A percentile compares a stretch with the other conserved stretches of the same genome.
phyloP scores from a whole-genome alignment of 176 grass and related monocot genomes.

The Metroxylon sagu region DNA sequence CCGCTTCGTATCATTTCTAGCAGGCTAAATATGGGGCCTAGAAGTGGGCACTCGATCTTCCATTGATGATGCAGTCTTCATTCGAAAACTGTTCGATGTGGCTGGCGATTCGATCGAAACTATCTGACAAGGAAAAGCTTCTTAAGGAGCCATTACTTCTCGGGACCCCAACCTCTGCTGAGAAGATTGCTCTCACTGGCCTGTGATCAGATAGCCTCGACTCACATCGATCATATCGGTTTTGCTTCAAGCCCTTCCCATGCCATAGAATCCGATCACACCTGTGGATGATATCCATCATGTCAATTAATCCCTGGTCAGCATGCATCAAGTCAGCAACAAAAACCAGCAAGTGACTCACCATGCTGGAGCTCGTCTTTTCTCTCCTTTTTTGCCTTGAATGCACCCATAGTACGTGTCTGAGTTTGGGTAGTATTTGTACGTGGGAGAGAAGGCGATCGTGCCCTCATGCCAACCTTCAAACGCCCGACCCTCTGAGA shows the following conservation, averaged over 20 bases:
- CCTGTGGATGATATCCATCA: constrained; percentile 6
- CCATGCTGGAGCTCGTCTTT: constrained; percentile 76
- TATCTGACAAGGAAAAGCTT: constrained; percentile 60
- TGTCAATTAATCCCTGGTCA: too few relatives aligned
- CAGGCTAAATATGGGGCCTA: too few relatives aligned
- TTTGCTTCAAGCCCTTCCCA: constrained; percentile 45
- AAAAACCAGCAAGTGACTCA: not conserved
- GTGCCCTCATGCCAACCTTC: constrained; percentile 54
- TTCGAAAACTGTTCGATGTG: not conserved
- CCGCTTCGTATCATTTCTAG: too few relatives aligned
- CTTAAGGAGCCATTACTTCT: constrained; percentile 39
- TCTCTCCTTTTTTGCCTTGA: constrained; percentile 27
- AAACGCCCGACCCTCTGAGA: constrained; percentile 34
- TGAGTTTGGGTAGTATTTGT: constrained; percentile 70
- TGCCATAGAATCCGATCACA: constrained; percentile 69
- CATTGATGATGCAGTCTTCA: too few relatives aligned
- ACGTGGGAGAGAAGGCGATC: constrained; percentile 58
- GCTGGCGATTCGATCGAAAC: constrained; percentile 25
- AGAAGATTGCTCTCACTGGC: constrained; percentile 51
- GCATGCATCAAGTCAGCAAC: too few relatives aligned
- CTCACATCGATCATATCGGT: constrained; percentile 45
- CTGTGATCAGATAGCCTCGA: constrained; percentile 65
- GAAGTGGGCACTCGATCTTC: too few relatives aligned
- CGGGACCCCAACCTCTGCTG: constrained; percentile 32
- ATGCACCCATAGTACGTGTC: constrained; percentile 52